Conservation (phyloP, 2,329 filamentous ascomycete species). For the Penicillium capsulatum region DNA sequence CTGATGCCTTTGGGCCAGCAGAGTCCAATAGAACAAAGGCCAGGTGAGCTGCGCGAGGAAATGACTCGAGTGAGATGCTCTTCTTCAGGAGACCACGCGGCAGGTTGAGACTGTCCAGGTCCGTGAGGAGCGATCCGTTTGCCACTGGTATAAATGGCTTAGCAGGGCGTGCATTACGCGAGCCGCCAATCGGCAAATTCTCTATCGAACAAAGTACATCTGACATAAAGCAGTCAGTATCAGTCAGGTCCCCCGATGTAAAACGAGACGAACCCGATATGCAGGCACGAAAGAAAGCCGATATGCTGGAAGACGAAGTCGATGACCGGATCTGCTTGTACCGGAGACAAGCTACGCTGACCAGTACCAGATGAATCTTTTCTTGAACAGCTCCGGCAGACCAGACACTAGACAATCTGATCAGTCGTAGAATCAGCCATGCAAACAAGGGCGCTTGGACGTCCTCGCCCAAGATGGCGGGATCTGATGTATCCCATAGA, state of each 20-base stretch:
- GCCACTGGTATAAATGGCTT: constrained; percentile 26
- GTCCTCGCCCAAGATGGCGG: constrained; percentile 52
- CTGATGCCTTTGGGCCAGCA: constrained; percentile 19
- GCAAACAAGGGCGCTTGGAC: constrained; percentile 49
- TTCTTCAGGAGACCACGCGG: constrained; percentile 27
- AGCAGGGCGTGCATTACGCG: constrained; percentile 4
- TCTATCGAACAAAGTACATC: constrained; percentile 47
- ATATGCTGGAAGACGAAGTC: constrained; percentile 27
- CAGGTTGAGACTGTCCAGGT: constrained; percentile 31
- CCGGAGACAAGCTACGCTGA: constrained; percentile 30
- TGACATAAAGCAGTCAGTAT: constrained; percentile 28
- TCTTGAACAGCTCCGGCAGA: constrained; percentile 41
- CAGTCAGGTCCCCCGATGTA: not conserved
- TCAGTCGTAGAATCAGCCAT: constrained; percentile 52
- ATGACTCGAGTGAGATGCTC: constrained; percentile 25
- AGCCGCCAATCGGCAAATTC: constrained; percentile 15
- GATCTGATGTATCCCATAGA: constrained; percentile 61
- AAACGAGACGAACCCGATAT: constrained; percentile 35
- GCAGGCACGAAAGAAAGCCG: constrained; percentile 34
- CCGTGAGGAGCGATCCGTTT: constrained; percentile 25
- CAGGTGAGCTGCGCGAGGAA: constrained; percentile 23
- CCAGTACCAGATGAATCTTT: constrained; percentile 35
- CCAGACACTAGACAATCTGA: constrained; percentile 45
- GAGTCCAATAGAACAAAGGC: constrained; percentile 31
- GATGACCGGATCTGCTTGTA: constrained; percentile 31